A percentile compares a stretch with the other conserved stretches of the same genome.
phyloP scores from a whole-genome alignment of 331 rosid genomes.

The Cucumis variabilis region DNA sequence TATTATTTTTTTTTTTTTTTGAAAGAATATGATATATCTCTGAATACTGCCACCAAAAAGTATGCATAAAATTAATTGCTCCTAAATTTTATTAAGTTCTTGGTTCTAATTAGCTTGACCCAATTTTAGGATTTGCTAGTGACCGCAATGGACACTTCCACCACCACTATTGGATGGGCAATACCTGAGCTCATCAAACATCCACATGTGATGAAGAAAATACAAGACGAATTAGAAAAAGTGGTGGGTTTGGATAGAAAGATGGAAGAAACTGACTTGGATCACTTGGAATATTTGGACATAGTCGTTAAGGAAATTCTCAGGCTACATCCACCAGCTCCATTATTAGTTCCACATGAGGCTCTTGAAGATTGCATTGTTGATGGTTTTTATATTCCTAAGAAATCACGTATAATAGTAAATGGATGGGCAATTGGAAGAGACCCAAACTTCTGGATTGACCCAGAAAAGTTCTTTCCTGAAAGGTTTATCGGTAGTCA shows the following conservation, averaged over 20 bases:
- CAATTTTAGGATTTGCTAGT: slow-evolving; percentile 55
- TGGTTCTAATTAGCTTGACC: background rate
- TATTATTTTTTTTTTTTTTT: background rate
- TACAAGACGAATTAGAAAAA: slow-evolving; percentile 52
- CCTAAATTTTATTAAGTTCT: background rate
- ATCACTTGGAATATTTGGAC: slow-evolving; percentile 47
- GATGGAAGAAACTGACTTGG: slow-evolving; percentile 69
- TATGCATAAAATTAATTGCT: background rate
- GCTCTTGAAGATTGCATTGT: slow-evolving; percentile 52
- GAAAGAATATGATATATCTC: background rate
- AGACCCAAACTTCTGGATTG: slow-evolving; percentile 57
- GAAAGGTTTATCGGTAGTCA: slow-evolving; percentile 55
- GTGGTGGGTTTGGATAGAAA: slow-evolving; percentile 56
- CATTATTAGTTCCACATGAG: slow-evolving; percentile 59
- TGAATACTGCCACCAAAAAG: too few species aligned
- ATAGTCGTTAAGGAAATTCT: slow-evolving; percentile 60
- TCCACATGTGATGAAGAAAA: slow-evolving; percentile 59
- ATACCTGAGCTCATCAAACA: slow-evolving; percentile 55
- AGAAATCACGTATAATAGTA: slow-evolving; percentile 51
- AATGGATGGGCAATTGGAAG: slow-evolving; percentile 65
- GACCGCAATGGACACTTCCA: slow-evolving; percentile 53
- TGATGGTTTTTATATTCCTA: slow-evolving; percentile 53
- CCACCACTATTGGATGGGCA: slow-evolving; percentile 58
- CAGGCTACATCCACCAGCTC: slow-evolving; percentile 65
- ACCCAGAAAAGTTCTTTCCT: slow-evolving; percentile 58